These are phyloP conservation scores for Eucalyptus camaldulensis DNA, from an alignment of 345 rosid species.

Conservation along the genomic window DNA sequence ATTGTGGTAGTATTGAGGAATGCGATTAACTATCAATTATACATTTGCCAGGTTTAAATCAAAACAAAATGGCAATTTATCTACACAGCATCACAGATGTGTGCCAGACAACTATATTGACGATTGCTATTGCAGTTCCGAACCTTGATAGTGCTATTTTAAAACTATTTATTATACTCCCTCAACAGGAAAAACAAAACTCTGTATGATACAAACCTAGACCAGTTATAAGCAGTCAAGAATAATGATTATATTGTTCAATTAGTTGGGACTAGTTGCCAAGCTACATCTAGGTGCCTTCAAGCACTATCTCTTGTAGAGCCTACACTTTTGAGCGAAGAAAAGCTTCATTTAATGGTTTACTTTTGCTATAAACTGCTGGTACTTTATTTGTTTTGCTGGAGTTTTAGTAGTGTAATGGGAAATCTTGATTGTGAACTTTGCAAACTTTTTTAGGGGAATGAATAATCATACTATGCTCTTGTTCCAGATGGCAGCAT, in stretches of 20 bases:
- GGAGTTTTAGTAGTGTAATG: not conserved
- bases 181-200: not conserved
- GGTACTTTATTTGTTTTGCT: not conserved
- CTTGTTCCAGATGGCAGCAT: slow-evolving; percentile 89
- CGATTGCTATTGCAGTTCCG: not conserved
- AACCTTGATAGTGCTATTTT: not conserved
- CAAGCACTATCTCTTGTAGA: not conserved
- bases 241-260: not conserved
- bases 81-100: not conserved
- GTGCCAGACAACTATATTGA: not conserved
- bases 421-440: not conserved
- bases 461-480: not conserved
- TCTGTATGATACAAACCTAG: not conserved
- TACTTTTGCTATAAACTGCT: not conserved
- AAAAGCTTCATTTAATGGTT: not conserved
- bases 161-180: not conserved
- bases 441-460: not conserved
- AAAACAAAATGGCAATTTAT: not conserved
- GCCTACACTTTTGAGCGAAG: not conserved
- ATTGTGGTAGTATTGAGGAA: not conserved
- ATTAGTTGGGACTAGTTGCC: not conserved
- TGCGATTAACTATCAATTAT: not conserved
- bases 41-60: not conserved
- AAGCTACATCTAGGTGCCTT: not conserved
- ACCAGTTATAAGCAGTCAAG: not conserved